Percentiles rank a stretch among this genome's conserved stretches.
phyloP scores from a whole-genome alignment of 768 basidiomycete species.

The Lactarius indigo region DNA sequence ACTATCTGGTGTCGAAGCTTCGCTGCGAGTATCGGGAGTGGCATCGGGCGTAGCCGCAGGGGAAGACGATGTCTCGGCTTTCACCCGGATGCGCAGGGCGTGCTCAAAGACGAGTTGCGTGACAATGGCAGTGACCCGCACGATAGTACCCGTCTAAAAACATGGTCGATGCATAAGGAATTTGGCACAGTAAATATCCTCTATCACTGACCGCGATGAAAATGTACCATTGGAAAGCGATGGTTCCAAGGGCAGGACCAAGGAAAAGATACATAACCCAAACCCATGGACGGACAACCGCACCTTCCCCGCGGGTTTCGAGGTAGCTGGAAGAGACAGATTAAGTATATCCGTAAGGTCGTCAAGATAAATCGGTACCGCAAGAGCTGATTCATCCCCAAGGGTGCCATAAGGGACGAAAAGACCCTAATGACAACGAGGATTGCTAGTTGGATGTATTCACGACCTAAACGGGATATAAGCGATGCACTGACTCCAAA shows the following conservation, averaged over 20 bases:
- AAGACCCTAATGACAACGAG: slow-evolving; percentile 15
- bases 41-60: slow-evolving; percentile 25
- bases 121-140: slow-evolving; percentile 43
- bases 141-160: slow-evolving; percentile 35
- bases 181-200: not conserved
- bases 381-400: slow-evolving; percentile 35
- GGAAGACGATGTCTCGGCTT: slow-evolving; percentile 35
- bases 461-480: slow-evolving; percentile 11
- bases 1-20: slow-evolving; percentile 26
- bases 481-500: not conserved
- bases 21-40: slow-evolving; percentile 27
- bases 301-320: slow-evolving; percentile 47
- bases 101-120: slow-evolving; percentile 57
- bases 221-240: slow-evolving; percentile 53
- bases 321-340: slow-evolving; percentile 43
- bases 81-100: slow-evolving; percentile 50
- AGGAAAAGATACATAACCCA: slow-evolving; percentile 56
- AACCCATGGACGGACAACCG: slow-evolving; percentile 60
- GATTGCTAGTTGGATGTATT: slow-evolving; percentile 16
- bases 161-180: not conserved
- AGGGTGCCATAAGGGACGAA: slow-evolving; percentile 30
- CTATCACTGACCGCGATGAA: slow-evolving; percentile 34
- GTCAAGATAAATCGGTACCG: slow-evolving; percentile 23
- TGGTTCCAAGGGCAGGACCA: slow-evolving; percentile 42
- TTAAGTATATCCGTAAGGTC: not conserved